Conservation (phyloP, 371 early-diverging fungal genomes). For the Mucor saturninus region DNA sequence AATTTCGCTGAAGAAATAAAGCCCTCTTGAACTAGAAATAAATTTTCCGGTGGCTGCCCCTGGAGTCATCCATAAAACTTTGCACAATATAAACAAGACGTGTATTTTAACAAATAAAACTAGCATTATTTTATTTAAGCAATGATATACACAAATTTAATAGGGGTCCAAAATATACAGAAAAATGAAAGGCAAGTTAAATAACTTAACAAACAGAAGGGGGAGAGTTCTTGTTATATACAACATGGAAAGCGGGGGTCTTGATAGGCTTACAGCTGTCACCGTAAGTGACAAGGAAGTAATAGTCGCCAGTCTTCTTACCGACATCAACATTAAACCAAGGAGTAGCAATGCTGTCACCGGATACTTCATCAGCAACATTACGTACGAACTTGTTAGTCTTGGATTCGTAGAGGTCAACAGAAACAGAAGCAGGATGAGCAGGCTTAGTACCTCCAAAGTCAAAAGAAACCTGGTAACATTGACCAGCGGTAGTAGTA, state of each 20-base stretch:
- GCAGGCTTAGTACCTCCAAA: constrained; percentile 11
- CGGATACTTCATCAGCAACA: constrained; percentile 15
- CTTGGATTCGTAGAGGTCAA: constrained; percentile 28
- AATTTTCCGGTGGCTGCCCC: no score
- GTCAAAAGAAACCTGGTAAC: constrained; percentile 40
- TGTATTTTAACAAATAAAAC: no score
- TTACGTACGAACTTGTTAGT: constrained; percentile 26
- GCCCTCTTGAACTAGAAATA: no score
- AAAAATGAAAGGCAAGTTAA: no score
- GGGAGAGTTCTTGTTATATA: constrained; percentile 38
- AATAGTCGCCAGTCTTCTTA: constrained; percentile 28
- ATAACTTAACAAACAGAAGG: constrained; percentile 17
- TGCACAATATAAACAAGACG: no score
- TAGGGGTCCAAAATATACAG: no score
- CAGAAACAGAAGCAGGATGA: constrained; percentile 13
- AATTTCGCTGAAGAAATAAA: no score
- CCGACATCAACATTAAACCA: constrained; percentile 29
- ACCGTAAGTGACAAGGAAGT: constrained; percentile 32
- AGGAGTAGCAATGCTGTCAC: constrained; percentile 17
- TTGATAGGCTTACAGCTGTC: constrained; percentile 26
- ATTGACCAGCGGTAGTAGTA: constrained; percentile 37
- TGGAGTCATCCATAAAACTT: no score
- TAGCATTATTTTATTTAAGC: no score
- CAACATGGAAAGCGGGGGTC: constrained; percentile 28
- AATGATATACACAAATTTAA: no score